phyloP scores from a whole-genome alignment of 2,329 filamentous ascomycete genomes.

The Xylogone sp. region DNA sequence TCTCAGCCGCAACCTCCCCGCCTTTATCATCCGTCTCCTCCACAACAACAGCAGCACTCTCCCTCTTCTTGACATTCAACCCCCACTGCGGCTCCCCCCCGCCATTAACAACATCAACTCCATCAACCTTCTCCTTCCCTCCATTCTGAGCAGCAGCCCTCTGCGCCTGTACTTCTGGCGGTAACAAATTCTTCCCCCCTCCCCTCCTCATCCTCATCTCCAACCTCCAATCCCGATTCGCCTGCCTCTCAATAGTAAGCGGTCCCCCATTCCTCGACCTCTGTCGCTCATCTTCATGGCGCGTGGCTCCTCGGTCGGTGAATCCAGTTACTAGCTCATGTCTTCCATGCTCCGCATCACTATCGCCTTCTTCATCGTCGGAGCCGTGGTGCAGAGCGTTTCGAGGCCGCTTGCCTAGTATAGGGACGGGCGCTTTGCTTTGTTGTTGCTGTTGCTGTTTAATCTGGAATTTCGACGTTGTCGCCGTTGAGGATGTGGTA shows the following conservation, averaged over 20 bases:
- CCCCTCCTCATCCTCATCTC: constrained; percentile 44
- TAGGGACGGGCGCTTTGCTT: constrained; percentile 18
- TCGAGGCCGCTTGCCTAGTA: constrained; percentile 38
- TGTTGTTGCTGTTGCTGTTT: too few relatives aligned
- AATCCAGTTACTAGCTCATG: constrained; percentile 49
- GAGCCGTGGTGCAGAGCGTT: constrained; percentile 36
- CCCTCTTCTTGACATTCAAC: constrained; percentile 40
- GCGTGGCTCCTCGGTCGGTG: constrained; percentile 41
- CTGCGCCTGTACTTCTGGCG: constrained; percentile 46
- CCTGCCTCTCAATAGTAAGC: constrained; percentile 53
- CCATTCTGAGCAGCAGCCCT: constrained; percentile 31
- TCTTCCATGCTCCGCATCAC: constrained; percentile 30
- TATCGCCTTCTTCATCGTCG: constrained; percentile 66
- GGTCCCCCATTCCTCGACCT: constrained; percentile 26
- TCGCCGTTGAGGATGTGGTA: constrained; percentile 26
- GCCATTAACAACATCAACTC: constrained; percentile 47
- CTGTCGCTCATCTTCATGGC: constrained; percentile 23
- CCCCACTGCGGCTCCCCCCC: constrained; percentile 38
- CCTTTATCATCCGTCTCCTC: constrained; percentile 21
- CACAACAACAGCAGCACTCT: background rate
- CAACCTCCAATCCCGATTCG: constrained; percentile 61
- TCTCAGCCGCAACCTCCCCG: constrained; percentile 20
- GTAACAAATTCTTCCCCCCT: constrained; percentile 51
- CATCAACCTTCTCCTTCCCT: constrained; percentile 25
- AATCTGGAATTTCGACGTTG: background rate